Percentiles rank a stretch among this genome's conserved stretches.
Evolutionary conservation across 768 basidiomycete species (phyloP).

Genomic region (Mycena maculata): DNA sequence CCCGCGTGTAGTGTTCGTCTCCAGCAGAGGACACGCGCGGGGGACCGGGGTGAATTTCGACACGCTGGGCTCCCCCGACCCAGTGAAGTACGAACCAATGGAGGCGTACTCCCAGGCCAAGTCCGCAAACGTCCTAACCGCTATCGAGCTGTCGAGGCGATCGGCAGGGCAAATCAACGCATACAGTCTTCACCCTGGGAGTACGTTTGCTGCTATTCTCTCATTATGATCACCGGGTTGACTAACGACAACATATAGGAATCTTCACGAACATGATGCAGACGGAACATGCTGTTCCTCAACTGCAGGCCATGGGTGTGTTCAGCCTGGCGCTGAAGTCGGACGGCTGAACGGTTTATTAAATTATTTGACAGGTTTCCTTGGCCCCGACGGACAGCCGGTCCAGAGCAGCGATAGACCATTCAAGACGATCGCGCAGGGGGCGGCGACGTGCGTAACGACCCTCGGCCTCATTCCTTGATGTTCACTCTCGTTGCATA

Average conservation of each 20-base stretch:
- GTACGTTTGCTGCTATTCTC: too few species aligned
- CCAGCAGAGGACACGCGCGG: not conserved
- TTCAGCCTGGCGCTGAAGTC: not conserved
- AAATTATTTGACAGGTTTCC: not conserved
- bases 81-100: not conserved
- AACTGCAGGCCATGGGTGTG: not conserved
- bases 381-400: not conserved
- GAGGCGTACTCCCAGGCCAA: slow-evolving; percentile 7
- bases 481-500: not conserved
- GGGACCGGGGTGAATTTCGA: not conserved
- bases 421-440: not conserved
- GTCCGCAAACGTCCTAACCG: not conserved
- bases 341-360: not conserved
- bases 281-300: not conserved
- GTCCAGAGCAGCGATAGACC: not conserved
- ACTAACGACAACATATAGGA: not conserved
- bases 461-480: not conserved
- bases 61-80: not conserved
- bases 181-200: slow-evolving; percentile 18
- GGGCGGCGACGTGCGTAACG: not conserved
- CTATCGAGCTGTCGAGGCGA: not conserved
- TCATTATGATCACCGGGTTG: too few species aligned
- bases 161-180: slow-evolving; percentile 2
- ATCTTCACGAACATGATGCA: not conserved
- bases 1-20: not conserved